Percentiles rank a stretch among this genome's conserved stretches.
Evolutionary conservation across 2,329 filamentous ascomycete species (phyloP).

Genomic region (Colletotrichum noveboracense): DNA sequence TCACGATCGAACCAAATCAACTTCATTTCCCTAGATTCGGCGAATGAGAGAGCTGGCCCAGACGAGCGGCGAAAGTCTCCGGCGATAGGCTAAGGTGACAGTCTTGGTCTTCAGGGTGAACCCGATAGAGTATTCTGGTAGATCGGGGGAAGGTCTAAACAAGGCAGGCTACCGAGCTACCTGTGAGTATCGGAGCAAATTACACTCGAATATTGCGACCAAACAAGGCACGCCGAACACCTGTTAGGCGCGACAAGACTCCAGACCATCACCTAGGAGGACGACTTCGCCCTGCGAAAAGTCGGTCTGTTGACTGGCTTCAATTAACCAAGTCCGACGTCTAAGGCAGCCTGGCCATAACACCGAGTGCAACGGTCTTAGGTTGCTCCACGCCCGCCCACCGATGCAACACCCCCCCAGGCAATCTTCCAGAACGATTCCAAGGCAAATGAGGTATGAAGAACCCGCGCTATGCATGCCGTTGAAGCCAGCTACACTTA

Average conservation of each 20-base stretch:
- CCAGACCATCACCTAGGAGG: background rate
- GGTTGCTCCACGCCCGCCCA: background rate
- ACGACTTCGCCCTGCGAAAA: background rate
- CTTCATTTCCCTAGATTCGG: background rate
- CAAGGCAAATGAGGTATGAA: background rate
- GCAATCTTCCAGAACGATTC: background rate
- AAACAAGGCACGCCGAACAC: background rate
- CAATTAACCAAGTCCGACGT: background rate
- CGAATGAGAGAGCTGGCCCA: background rate
- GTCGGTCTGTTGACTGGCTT: background rate
- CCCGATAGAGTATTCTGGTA: background rate
- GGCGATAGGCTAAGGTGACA: background rate
- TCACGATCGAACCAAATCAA: background rate
- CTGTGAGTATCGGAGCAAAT: background rate
- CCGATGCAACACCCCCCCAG: background rate
- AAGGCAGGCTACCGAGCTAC: background rate
- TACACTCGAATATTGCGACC: background rate
- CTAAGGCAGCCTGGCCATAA: background rate
- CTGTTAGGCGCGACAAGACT: background rate
- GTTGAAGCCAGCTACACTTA: background rate
- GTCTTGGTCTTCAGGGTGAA: background rate
- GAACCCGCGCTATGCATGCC: background rate
- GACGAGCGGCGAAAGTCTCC: background rate
- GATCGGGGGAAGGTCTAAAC: background rate
- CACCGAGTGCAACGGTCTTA: background rate